Conservation (phyloP, 129 eudicot genomes). For the Flaveria trinervia region DNA sequence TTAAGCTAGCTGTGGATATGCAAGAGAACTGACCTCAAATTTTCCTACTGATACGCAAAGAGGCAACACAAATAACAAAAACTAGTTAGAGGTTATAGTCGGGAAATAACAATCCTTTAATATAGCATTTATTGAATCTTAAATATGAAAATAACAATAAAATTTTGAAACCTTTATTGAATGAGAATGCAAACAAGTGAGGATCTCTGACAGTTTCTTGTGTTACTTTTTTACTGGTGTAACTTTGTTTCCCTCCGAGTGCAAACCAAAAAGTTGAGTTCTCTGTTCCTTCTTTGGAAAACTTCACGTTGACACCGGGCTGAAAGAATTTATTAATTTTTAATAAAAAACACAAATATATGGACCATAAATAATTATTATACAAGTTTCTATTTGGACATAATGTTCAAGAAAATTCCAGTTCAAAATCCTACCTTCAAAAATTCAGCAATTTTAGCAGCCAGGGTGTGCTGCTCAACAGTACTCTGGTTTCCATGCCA, state of each 20-base stretch:
- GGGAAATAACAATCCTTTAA: background rate
- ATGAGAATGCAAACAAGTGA: conserved; percentile 73
- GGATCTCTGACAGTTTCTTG: conserved; percentile 82
- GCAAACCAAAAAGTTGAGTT: conserved; percentile 93
- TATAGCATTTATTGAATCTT: background rate
- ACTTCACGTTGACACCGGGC: conserved; percentile 81
- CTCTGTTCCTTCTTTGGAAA: conserved; percentile 98
- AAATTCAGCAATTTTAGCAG: conserved; percentile 85
- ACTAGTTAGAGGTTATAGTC: conserved; percentile 39
- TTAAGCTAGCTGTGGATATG: background rate
- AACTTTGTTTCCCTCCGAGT: conserved; percentile 91
- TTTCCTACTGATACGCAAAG: conserved; percentile 61
- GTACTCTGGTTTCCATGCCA: conserved; percentile 95
- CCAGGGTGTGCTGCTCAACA: conserved; percentile 84
- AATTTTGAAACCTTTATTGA: conserved; percentile 53
- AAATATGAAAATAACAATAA: background rate
- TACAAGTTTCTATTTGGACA: background rate
- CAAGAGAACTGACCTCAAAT: conserved; percentile 63
- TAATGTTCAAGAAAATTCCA: background rate
- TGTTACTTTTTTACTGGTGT: conserved; percentile 75
- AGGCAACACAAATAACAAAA: conserved; percentile 33
- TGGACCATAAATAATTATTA: background rate
- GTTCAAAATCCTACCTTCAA: conserved; percentile 58
- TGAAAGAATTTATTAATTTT: conserved; percentile 26
- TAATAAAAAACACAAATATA: background rate